Evolutionary conservation across 768 basidiomycete genomes (phyloP).

Genomic region (Hebeloma cylindrosporum): DNA sequence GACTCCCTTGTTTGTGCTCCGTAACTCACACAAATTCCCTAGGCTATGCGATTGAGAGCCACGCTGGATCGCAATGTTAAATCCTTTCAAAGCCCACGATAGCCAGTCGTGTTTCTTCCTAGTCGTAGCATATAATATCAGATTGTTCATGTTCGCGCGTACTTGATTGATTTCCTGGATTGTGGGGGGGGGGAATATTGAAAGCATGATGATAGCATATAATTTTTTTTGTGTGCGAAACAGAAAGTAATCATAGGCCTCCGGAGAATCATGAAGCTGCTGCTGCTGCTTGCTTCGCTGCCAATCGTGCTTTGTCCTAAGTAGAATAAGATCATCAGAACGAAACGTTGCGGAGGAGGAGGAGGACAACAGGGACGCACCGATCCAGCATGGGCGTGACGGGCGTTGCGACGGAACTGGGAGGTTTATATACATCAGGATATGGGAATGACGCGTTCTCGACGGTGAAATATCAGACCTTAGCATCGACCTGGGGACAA

Average conservation of each 20-base stretch:
- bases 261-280: constrained; percentile 33
- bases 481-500: constrained; percentile 56
- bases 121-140: background rate
- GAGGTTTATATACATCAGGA: constrained; percentile 12
- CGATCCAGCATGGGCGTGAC: constrained; percentile 70
- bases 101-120: constrained; percentile 3
- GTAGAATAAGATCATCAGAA: constrained; percentile 10
- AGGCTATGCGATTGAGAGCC: constrained; percentile 73
- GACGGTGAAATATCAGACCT: constrained; percentile 46
- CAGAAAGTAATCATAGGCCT: constrained; percentile 6
- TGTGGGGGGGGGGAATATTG: background rate
- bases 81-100: constrained; percentile 32
- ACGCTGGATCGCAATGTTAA: constrained; percentile 57
- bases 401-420: constrained; percentile 86
- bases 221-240: background rate
- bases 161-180: background rate
- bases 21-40: background rate
- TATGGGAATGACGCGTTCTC: constrained; percentile 6
- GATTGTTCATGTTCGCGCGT: background rate
- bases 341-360: background rate
- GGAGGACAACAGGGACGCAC: constrained; percentile 43
- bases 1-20: background rate
- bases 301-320: constrained; percentile 68
- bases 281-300: constrained; percentile 49
- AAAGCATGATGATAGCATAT: background rate